Evolutionary conservation across 2,329 filamentous ascomycete genomes (phyloP), one percentile per base, ranked within the genome.

Genomic region (Monascus ruber): DNA sequence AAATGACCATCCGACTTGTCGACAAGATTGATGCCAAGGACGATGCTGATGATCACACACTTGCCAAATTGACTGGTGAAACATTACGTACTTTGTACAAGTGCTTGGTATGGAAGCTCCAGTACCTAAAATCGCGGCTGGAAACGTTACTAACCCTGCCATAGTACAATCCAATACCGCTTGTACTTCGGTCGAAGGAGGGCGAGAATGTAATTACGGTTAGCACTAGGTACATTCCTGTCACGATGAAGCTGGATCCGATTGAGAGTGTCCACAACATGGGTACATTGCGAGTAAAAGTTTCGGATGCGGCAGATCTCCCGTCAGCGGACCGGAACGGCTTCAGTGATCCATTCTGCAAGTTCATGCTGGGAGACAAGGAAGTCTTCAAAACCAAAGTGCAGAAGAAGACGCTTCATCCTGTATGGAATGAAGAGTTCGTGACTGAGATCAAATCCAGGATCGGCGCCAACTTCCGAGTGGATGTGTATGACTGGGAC

Each of bases 251-350:
- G 41, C 81, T 98, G 36, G 87, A 98, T 54, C 84, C 91, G 0
- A 86, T 81, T 53, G 91, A 98, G 65, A 95, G 87, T 55, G 94
- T 98, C 72, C 96, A 95, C 76, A 98, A 98, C 65, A 94, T 94
- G 78, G 91, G 91, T 43, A 88, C 80, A 42, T 79, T 98, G 24
- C 84, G 88, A 17, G 85, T 98, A n/a, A 87, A 96, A 53, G 75
- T 98, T 11, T 69, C 96, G 31, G 87, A 94, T 60, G 91, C 81
- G 11, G 69, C 76, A 6, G 81, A 94, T 43, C 75, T 98, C n/a
- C 91, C 91, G 5, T 81, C 91, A 1, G 89, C 89, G 26, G 91
- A 98, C 56, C 81, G 87, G 28, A 98, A 98, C 57, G 91, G 91
- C 50, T 96, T 83, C 73, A 95, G 87, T 53, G 91, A 98, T 56